phyloP scores from a whole-genome alignment of 2,329 filamentous ascomycete species.

The Diaporthe aspalathi region DNA sequence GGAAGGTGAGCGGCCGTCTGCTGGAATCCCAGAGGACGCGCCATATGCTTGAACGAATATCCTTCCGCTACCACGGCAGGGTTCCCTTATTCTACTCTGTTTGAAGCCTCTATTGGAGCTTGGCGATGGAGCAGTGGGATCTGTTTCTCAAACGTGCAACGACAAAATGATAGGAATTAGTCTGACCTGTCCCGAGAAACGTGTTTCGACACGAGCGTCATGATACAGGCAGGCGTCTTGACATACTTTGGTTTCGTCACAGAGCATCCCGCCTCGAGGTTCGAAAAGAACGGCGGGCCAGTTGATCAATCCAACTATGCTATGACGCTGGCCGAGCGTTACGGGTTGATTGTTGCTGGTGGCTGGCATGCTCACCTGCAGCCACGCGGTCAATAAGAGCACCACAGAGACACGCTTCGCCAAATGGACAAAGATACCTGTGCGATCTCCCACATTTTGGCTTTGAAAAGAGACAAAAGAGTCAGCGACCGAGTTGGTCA shows the following conservation, averaged over 20 bases:
- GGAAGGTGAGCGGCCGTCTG: no score
- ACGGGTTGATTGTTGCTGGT: background rate
- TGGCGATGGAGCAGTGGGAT: no score
- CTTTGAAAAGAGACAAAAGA: background rate
- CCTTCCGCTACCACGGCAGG: no score
- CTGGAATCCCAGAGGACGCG: no score
- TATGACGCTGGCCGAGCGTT: background rate
- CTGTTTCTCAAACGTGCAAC: no score
- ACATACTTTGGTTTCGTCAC: background rate
- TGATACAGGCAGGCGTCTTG: background rate
- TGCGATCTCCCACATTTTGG: background rate
- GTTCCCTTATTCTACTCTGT: no score
- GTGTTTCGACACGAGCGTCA: no score
- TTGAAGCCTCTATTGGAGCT: no score
- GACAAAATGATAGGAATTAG: no score
- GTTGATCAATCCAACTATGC: background rate
- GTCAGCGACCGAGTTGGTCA: background rate
- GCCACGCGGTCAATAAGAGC: background rate
- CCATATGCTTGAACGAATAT: no score
- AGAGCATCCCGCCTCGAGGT: background rate
- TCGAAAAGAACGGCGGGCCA: background rate
- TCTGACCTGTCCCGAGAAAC: no score
- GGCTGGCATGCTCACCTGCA: background rate
- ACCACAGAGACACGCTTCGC: background rate
- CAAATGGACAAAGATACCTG: background rate